Evolutionary conservation across 1,284 basidiomycete genomes (phyloP).

Genomic region (Moniliella sp.): DNA sequence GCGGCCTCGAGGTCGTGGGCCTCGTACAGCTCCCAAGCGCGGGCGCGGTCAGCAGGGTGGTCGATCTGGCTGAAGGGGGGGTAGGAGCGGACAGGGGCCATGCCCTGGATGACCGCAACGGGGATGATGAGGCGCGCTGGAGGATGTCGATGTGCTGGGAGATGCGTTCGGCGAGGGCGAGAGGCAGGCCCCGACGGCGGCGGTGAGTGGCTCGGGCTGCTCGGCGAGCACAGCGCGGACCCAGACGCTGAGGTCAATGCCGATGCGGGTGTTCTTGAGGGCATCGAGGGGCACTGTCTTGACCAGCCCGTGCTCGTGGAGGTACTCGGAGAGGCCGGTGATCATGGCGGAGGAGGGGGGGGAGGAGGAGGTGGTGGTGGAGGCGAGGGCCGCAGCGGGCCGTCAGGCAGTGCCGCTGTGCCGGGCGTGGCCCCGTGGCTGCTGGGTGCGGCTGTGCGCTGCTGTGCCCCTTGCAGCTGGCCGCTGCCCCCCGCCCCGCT

Average conservation of each 20-base stretch:
- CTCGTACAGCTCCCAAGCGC: conserved; percentile 31
- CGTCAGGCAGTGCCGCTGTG: too few relatives aligned
- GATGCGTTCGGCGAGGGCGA: too few relatives aligned
- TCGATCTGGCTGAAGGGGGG: conserved; percentile 26
- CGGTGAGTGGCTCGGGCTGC: conserved; percentile 63
- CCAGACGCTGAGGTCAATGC: conserved; percentile 87
- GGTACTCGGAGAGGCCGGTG: conserved; percentile 85
- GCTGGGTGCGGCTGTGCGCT: too few relatives aligned
- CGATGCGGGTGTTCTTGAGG: conserved; percentile 73
- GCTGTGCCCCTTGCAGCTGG: too few relatives aligned
- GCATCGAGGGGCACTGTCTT: conserved; percentile 61
- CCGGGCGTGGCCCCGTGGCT: too few relatives aligned
- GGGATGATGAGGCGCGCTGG: too few relatives aligned
- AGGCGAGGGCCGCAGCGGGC: too few relatives aligned
- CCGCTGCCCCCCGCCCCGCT: too few relatives aligned
- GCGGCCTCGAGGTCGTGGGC: conserved; percentile 50
- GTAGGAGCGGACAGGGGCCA: conserved; percentile 15
- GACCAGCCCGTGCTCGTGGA: conserved; percentile 57
- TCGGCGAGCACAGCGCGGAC: conserved; percentile 57
- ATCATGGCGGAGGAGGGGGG: conserved; percentile 79
- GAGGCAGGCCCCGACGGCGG: too few relatives aligned
- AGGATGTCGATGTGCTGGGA: too few relatives aligned
- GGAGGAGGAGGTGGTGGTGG: too few relatives aligned
- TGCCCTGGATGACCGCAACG: conserved; percentile 81
- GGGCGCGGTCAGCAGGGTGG: conserved; percentile 13